Evolutionary conservation across 441 rosid species (phyloP), one percentile per base, ranked within the genome.

Genomic region (Sinapis alba): DNA sequence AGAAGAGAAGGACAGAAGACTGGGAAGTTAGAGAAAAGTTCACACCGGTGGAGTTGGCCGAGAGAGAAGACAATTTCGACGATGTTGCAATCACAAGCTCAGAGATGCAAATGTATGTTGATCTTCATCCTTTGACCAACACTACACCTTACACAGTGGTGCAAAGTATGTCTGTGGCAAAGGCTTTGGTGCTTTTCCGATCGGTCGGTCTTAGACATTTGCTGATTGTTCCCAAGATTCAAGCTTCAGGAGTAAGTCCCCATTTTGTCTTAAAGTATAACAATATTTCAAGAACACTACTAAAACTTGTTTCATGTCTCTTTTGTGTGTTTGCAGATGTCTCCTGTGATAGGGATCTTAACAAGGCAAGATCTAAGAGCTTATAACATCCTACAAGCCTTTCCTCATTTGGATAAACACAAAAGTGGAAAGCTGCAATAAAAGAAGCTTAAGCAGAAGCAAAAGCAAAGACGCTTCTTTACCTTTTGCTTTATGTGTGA

Each of bases 161-260:
- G 77, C 95, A 92, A 67, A 88, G 87, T 82, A 87, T 88, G 88
- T 94, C 98, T 0, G 97, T 89, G 32, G 97, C 94, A 7, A 94
- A 92, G 80, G 97, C 98, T 41, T 65, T 90, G 88, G 92, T 92
- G 60, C 89, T 92, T 19, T 94, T 92, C 84, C 78, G 98, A 80
- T 85, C 81, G 79, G 88, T 88, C 2, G 98, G 93, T 51, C 91
- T 90, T 1, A 85, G 98, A 21, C 98, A 94, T 76, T 54, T 90
- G 86, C 83, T 92, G 64, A 45, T 94, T 8, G 85, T 92, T 45
- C 97, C 98, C 36, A 94, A 86, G 76, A 87, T 86, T 56, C 91
- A 89, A 86, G 92, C 90, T n/a, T 84, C 90, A 41, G 96, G 93
- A 81, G 97, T 90, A 74, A 90, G 93, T 82, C 53, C 16, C 56